phyloP scores from a whole-genome alignment of 345 rosid species.

The Mangifera indica region DNA sequence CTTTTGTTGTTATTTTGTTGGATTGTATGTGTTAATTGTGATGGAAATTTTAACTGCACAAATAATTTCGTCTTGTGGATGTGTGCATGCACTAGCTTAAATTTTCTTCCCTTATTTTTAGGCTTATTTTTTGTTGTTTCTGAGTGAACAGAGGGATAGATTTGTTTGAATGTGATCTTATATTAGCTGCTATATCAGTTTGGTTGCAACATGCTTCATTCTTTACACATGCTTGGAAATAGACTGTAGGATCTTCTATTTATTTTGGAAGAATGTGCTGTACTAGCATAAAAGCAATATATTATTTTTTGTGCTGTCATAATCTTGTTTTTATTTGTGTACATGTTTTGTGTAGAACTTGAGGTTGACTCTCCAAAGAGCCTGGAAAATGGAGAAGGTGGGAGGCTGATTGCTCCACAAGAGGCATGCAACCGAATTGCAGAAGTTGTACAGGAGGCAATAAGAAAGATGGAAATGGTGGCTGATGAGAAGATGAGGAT shows the following conservation, averaged over 20 bases:
- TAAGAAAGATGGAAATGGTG: constrained; percentile 97
- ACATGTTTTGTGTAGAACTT: constrained; percentile 49
- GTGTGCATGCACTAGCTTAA: neutral
- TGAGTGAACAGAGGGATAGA: neutral
- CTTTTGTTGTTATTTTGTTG: neutral
- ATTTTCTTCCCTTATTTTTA: neutral
- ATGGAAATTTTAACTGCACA: neutral
- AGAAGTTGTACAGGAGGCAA: constrained; percentile 90
- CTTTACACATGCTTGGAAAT: neutral
- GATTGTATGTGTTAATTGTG: neutral
- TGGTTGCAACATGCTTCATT: neutral
- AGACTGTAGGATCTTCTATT: neutral
- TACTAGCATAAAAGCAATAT: neutral
- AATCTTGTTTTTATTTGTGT: neutral
- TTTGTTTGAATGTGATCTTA: neutral
- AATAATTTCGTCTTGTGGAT: neutral
- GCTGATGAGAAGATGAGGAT: constrained; percentile 92
- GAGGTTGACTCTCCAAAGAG: constrained; percentile 83
- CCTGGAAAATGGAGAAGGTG: constrained; percentile 79
- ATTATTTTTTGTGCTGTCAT: neutral
- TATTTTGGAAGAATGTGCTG: neutral
- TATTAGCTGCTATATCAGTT: neutral
- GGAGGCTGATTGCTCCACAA: constrained; percentile 81
- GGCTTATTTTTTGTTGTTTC: neutral
- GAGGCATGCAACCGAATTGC: constrained; percentile 96